These are phyloP conservation scores for Ceratonia siliqua DNA, from an alignment of 306 rosid species.

Conservation along the genomic window DNA sequence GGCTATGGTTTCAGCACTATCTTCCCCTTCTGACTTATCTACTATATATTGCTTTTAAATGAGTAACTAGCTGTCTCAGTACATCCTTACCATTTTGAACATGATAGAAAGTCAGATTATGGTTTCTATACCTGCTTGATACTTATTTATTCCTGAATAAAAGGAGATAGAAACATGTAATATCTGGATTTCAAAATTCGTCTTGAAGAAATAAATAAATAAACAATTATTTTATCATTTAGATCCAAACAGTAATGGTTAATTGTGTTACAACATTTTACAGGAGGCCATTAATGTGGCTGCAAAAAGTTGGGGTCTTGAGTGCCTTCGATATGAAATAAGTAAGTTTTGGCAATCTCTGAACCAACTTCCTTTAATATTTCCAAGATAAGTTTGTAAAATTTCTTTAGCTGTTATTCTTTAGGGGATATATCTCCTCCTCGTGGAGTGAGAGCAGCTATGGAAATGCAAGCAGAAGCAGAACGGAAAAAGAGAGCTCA, in stretches of 20 bases:
- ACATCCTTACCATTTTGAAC: background rate
- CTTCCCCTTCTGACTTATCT: background rate
- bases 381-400: background rate
- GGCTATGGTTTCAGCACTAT: background rate
- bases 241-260: conserved; percentile 23
- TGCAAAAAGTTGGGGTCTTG: conserved; percentile 86
- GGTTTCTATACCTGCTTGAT: background rate
- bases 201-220: background rate
- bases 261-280: conserved; percentile 29
- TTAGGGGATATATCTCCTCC: conserved; percentile 99
- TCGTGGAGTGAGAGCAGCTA: conserved; percentile 85
- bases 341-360: conserved; percentile 47
- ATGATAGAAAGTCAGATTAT: background rate
- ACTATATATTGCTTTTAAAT: background rate
- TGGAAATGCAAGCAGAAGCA: conserved; percentile 99
- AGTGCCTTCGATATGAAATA: conserved; percentile 95
- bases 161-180: background rate
- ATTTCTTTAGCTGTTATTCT: conserved; percentile 31
- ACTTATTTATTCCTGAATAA: background rate
- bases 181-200: background rate
- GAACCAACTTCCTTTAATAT: conserved; percentile 13
- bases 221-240: background rate
- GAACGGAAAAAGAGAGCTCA: conserved; percentile 95
- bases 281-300: conserved; percentile 69
- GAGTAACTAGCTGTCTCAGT: background rate